Evolutionary conservation across 306 rosid genomes (phyloP).

Genomic region (Fragaria ananassa): DNA sequence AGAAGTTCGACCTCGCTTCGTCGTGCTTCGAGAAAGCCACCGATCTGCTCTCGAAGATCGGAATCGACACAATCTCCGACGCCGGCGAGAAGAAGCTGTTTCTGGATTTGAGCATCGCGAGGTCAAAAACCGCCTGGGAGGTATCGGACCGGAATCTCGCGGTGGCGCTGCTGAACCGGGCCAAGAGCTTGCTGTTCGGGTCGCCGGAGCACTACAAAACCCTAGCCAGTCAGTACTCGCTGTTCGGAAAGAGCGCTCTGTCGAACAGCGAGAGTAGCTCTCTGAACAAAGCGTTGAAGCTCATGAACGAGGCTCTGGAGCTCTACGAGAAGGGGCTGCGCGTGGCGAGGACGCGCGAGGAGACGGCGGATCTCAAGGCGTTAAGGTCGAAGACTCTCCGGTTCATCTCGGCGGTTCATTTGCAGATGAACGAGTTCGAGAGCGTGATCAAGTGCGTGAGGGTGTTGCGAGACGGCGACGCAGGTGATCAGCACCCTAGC

Average conservation of each 20-base stretch:
- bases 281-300: conserved; percentile 60
- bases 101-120: conserved; percentile 67
- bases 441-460: conserved; percentile 83
- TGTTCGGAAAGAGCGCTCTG: conserved; percentile 55
- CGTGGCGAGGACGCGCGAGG: conserved; percentile 49
- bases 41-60: conserved; percentile 56
- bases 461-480: conserved; percentile 70
- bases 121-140: conserved; percentile 86
- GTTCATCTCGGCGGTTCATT: conserved; percentile 78
- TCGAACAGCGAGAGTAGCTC: conserved; percentile 40
- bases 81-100: conserved; percentile 51
- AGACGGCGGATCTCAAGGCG: conserved; percentile 46
- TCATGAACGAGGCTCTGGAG: conserved; percentile 87
- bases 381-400: conserved; percentile 65
- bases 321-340: conserved; percentile 63
- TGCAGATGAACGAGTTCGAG: conserved; percentile 77
- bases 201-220: conserved; percentile 48
- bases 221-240: conserved; percentile 60
- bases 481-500: conserved; percentile 80
- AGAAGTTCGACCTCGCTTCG: conserved; percentile 74
- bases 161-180: conserved; percentile 63
- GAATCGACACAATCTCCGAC: conserved; percentile 30
- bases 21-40: conserved; percentile 84
- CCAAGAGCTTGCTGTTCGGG: conserved; percentile 62
- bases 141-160: conserved; percentile 62